A percentile compares a stretch with the other conserved stretches of the same genome.
These are phyloP conservation scores for Psilocybe cubensis DNA, from an alignment of 768 basidiomycete genomes.

Conservation along the genomic window DNA sequence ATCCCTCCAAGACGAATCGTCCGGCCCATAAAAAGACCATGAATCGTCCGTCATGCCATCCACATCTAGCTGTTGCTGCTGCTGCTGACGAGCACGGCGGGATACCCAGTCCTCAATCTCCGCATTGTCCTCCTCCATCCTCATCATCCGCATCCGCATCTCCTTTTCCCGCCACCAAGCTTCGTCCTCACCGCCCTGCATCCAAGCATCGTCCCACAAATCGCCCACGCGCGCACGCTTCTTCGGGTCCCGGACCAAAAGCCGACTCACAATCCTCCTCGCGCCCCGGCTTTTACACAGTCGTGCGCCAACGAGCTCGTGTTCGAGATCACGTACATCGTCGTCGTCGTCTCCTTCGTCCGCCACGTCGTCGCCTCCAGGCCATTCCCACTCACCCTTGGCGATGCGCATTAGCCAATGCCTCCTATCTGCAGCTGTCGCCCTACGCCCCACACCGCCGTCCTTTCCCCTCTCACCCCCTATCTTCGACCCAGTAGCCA, in stretches of 20 bases:
- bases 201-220: constrained; percentile 64
- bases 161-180: constrained; percentile 11
- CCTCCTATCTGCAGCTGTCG: constrained; percentile 42
- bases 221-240: constrained; percentile 65
- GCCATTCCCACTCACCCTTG: constrained; percentile 80
- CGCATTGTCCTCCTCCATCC: neutral
- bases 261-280: constrained; percentile 54
- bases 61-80: neutral
- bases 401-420: constrained; percentile 81
- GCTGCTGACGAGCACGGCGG: neutral
- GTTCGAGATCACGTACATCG: constrained; percentile 10
- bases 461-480: constrained; percentile 36
- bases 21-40: neutral
- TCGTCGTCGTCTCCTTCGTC: constrained; percentile 7
- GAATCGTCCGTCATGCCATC: neutral
- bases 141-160: neutral
- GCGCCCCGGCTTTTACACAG: constrained; percentile 48
- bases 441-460: constrained; percentile 20
- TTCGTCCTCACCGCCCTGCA: constrained; percentile 33
- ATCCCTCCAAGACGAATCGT: constrained; percentile 7
- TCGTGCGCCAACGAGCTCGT: constrained; percentile 35
- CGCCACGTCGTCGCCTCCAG: constrained; percentile 29
- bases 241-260: constrained; percentile 73
- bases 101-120: neutral
- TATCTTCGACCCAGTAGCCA: constrained; percentile 35